Percentiles rank a stretch among this genome's conserved stretches.
phyloP scores from a whole-genome alignment of 257 asterid genomes.

The Cynanchum wilfordii region DNA sequence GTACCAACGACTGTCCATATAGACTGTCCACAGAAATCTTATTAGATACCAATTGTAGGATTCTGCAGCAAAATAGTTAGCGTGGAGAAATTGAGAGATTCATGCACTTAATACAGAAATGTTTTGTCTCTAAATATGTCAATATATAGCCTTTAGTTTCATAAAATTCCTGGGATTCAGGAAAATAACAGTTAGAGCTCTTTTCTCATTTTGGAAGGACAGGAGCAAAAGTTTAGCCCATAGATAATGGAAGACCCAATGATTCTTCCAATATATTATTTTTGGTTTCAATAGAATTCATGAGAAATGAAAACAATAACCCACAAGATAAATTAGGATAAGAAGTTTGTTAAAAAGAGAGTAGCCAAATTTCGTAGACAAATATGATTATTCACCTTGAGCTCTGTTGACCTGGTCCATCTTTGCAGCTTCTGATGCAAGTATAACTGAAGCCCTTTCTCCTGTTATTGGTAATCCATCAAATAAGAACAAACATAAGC shows the following conservation, averaged over 20 bases:
- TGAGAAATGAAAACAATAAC: not conserved
- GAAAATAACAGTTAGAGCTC: too few relatives aligned
- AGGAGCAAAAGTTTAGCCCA: not conserved
- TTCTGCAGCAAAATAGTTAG: too few relatives aligned
- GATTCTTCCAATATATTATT: not conserved
- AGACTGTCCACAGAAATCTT: too few relatives aligned
- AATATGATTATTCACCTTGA: constrained; percentile 43
- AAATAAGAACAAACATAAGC: not conserved
- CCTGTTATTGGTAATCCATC: constrained; percentile 38
- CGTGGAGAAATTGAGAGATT: too few relatives aligned
- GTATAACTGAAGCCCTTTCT: constrained; percentile 69
- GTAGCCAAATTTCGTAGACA: not conserved
- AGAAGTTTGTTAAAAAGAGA: not conserved
- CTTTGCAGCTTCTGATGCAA: constrained; percentile 86
- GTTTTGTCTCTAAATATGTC: too few relatives aligned
- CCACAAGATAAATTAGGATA: not conserved
- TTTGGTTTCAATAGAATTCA: not conserved
- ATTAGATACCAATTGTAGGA: too few relatives aligned
- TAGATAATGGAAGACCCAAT: not conserved
- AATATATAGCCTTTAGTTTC: too few relatives aligned
- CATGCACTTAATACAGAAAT: too few relatives aligned
- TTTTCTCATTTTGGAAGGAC: not conserved
- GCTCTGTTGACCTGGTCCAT: constrained; percentile 87
- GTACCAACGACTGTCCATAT: not conserved
- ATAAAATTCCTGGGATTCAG: too few relatives aligned